These are phyloP conservation scores for Fusarium sambucinum DNA, from an alignment of 2,329 filamentous ascomycete genomes.

Conservation along the genomic window DNA sequence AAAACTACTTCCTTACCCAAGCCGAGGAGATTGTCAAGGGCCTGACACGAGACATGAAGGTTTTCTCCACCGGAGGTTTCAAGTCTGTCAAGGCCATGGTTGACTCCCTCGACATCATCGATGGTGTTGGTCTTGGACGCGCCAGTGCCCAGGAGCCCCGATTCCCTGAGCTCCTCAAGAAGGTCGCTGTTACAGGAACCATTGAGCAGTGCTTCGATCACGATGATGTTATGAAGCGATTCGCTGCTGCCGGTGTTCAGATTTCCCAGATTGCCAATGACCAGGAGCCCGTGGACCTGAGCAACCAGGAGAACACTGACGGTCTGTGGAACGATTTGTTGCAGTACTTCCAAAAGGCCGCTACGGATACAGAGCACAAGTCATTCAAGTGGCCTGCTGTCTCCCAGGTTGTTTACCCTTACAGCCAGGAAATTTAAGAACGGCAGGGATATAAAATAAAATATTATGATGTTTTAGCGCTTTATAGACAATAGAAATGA, in stretches of 20 bases:
- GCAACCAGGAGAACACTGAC: slow-evolving; percentile 29
- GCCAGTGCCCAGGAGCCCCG: slow-evolving; percentile 24
- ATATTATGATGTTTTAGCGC: neutral
- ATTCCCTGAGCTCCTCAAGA: slow-evolving; percentile 18
- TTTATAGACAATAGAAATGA: neutral
- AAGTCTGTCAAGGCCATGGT: slow-evolving; percentile 22
- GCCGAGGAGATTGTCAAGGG: slow-evolving; percentile 61
- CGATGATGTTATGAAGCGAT: slow-evolving; percentile 13
- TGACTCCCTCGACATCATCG: slow-evolving; percentile 26
- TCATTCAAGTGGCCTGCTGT: slow-evolving; percentile 18
- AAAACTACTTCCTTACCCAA: slow-evolving; percentile 70
- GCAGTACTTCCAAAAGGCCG: slow-evolving; percentile 16
- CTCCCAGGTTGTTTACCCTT: slow-evolving; percentile 17
- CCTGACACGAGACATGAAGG: slow-evolving; percentile 26
- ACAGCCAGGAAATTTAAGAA: slow-evolving; percentile 13
- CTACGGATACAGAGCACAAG: slow-evolving; percentile 16
- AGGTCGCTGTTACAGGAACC: slow-evolving; percentile 2
- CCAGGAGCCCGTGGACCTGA: slow-evolving; percentile 20
- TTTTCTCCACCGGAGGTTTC: slow-evolving; percentile 36
- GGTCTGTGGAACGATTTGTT: slow-evolving; percentile 20
- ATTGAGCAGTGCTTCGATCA: slow-evolving; percentile 18
- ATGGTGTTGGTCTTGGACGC: slow-evolving; percentile 26
- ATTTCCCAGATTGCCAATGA: slow-evolving; percentile 29
- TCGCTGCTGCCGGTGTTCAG: slow-evolving; percentile 26
- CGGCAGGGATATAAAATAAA: neutral